Evolutionary conservation across 805 yeast species (phyloP), one percentile per base, ranked within the genome.

Genomic region (Monosporozyma aerobia): DNA sequence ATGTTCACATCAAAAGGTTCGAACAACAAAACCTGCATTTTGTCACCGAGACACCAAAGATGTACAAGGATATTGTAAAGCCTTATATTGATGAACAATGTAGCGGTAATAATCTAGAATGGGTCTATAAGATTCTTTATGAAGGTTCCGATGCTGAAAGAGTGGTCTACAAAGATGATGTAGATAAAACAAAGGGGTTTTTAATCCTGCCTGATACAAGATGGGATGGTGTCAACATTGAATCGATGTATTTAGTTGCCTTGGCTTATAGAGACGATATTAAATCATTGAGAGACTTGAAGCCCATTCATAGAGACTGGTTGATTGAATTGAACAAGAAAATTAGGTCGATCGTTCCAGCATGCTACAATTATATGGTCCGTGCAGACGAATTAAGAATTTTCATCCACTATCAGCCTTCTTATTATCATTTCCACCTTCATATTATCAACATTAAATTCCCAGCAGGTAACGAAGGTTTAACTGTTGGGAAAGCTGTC

Each of bases 381-480:
- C 63, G 59, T 1, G 58, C 70, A 0, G 84, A 85, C 63, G 78
- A 83, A 58, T 65, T 94, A 58, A 78, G 96, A 55, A 66, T 90
- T 1, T 94, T 87, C 63, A 77, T 94, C 48, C 99, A 94, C 72
- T 87, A 94, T 67, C 98, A 90, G 59, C 99, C 99, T 0, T 86
- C 97, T 0, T 94, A 92, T 68, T 94, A 94, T 64, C 99, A 94
- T 64, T 85, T 94, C 73, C 99, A 94, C 65, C 77, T 94, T 19
- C 99, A 94, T 67, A 83, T 88, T 11, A 96, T 89, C 16, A 85
- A 87, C 60, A 75, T 86, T 5, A 74, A 69, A 16, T 87, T 87
- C 59, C 80, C 79, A 1, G 88, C 94, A 0, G 61, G 85, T 52
- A 82, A 90, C 48, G 76, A 77, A 58, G 82, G 95, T 48, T 77